These are phyloP conservation scores for Pichia occidentalis DNA, from an alignment of 805 yeast species.

Conservation along the genomic window DNA sequence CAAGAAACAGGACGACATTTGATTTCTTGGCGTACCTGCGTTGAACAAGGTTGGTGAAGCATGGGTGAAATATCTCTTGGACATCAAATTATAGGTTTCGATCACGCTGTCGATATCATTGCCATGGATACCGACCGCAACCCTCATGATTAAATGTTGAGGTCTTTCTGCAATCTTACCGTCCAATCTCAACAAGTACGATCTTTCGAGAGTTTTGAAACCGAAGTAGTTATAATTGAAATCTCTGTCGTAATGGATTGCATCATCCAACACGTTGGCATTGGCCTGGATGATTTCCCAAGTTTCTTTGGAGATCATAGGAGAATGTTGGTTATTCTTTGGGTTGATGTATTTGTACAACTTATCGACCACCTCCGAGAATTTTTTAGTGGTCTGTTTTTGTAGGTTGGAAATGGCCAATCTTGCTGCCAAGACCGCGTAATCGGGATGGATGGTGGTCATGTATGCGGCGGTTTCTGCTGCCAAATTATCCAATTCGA, in stretches of 20 bases:
- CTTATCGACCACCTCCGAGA: conserved; percentile 67
- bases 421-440: conserved; percentile 91
- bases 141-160: conserved; percentile 57
- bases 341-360: conserved; percentile 78
- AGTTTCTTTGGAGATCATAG: conserved; percentile 66
- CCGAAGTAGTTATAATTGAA: conserved; percentile 54
- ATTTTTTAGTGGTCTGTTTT: conserved; percentile 86
- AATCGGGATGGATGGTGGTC: conserved; percentile 98
- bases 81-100: conserved; percentile 54
- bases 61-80: conserved; percentile 51
- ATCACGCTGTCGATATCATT: conserved; percentile 44
- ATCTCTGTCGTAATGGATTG: conserved; percentile 68
- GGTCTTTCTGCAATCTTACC: conserved; percentile 58
- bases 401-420: conserved; percentile 91
- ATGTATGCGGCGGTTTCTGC: conserved; percentile 97
- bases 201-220: conserved; percentile 54
- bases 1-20: conserved; percentile 57
- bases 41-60: conserved; percentile 59
- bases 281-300: conserved; percentile 56
- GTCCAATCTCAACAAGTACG: conserved; percentile 46
- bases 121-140: conserved; percentile 55
- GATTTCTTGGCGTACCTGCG: conserved; percentile 55
- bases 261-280: conserved; percentile 60
- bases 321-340: conserved; percentile 56
- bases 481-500: conserved; percentile 71